Evolutionary conservation across 2,329 filamentous ascomycete species (phyloP), one percentile per base, ranked within the genome.

Genomic region (Fusarium staphyleae): DNA sequence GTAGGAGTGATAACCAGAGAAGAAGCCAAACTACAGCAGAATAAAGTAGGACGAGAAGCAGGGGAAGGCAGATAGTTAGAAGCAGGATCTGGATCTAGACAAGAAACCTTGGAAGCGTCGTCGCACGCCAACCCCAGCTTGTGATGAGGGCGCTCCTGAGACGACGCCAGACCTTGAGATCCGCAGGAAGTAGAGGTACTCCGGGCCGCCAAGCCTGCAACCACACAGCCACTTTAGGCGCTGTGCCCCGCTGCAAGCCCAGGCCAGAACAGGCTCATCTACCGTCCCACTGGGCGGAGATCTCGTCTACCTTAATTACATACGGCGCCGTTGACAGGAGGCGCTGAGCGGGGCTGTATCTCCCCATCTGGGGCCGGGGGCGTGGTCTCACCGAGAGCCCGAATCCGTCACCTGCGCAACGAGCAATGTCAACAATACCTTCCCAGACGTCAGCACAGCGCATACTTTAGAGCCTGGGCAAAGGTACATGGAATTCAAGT

Each of bases 41-140:
- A 12, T 24, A 22, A 13, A 33, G 18, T 43, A 36, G 19, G 34
- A 29, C 34, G 50, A 41, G 43, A 41, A 47, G 28, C 28, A 40
- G 16, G 26, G 55, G 33, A 52, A 50, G 41, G n/a, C 14, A 52
- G 26, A 16, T 22, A 29, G 40, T 26, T 22, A 29, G 40, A 26
- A 26, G 14, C 14, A 5, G 41, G 34, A 51, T 47, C 26, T 56
- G 15, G 42, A 49, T 22, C 19, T 22, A 22, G 12, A 62, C 54
- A 52, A 55, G 54, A 62, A 61, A 58, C 57, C 53, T 59, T 62
- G 58, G 58, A 61, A 61, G 47, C 41, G 57, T 59, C 41, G 57
- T 61, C 37, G 44, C 52, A 54, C 41, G 28, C 55, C 55, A 41
- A 43, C 32, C 47, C 22, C 29, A 57, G 56, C 46, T 60, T 60